Evolutionary conservation across 2,329 filamentous ascomycete genomes (phyloP).

Genomic region (Thelonectria blattea): DNA sequence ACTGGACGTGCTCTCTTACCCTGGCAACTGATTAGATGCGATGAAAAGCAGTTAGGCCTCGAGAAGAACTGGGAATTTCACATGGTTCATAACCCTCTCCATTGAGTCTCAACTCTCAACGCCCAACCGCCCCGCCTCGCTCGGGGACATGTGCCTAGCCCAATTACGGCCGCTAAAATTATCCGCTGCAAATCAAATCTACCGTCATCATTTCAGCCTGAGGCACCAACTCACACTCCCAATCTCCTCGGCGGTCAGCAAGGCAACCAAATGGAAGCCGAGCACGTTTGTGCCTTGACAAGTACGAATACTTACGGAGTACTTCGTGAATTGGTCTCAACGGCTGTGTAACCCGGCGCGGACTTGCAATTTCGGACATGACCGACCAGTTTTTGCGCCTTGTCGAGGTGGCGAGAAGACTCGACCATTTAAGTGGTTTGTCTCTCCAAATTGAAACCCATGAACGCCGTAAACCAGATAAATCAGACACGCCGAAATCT

Average conservation of each 20-base stretch:
- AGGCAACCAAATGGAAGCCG: constrained; percentile 1
- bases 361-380: constrained; percentile 7
- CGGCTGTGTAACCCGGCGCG: background rate
- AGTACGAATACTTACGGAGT: no score
- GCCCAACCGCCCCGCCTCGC: background rate
- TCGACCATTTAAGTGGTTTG: background rate
- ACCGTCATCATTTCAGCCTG: constrained; percentile 33
- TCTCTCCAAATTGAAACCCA: background rate
- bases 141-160: constrained; percentile 5
- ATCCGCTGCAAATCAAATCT: constrained; percentile 29
- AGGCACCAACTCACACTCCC: constrained; percentile 30
- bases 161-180: constrained; percentile 26
- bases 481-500: background rate
- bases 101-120: background rate
- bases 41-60: background rate
- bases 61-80: background rate
- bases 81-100: background rate
- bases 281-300: constrained; percentile 2
- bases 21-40: background rate
- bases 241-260: background rate
- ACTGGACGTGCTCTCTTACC: background rate
- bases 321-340: background rate
- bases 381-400: background rate
- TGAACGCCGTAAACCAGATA: background rate
- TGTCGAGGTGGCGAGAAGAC: background rate